phyloP scores from a whole-genome alignment of 2,329 filamentous ascomycete genomes.

The Ophiostoma ulmi region DNA sequence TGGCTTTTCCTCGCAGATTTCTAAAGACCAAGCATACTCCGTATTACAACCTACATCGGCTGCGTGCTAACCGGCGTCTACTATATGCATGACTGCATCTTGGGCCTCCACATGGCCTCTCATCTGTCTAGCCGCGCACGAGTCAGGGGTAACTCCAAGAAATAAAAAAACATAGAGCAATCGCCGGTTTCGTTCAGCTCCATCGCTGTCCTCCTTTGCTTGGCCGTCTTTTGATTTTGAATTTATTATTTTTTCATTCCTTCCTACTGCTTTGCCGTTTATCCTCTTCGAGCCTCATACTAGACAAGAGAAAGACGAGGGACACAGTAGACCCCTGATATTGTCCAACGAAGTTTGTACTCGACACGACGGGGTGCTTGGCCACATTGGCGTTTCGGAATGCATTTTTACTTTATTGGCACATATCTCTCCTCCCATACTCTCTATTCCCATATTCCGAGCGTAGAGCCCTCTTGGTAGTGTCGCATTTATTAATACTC shows the following conservation, averaged over 20 bases:
- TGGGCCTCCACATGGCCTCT: neutral
- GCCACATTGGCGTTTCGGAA: conserved; percentile 11
- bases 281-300: neutral
- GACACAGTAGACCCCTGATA: neutral
- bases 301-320: neutral
- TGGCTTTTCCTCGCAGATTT: no score
- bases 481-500: conserved; percentile 9
- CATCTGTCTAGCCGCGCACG: conserved; percentile 5
- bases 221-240: neutral
- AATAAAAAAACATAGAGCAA: neutral
- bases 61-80: neutral
- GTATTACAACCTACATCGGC: neutral
- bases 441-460: neutral
- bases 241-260: neutral
- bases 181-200: neutral
- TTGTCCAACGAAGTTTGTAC: neutral
- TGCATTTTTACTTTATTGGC: conserved; percentile 6
- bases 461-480: neutral
- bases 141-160: conserved; percentile 4
- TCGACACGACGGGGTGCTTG: conserved; percentile 7
- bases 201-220: neutral
- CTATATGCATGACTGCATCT: neutral
- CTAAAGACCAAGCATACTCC: no score
- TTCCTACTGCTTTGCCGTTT: neutral
- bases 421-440: neutral